Evolutionary conservation across 176 grass and related monocot species (phyloP), one percentile per base, ranked within the genome.

Genomic region (Zea mays): DNA sequence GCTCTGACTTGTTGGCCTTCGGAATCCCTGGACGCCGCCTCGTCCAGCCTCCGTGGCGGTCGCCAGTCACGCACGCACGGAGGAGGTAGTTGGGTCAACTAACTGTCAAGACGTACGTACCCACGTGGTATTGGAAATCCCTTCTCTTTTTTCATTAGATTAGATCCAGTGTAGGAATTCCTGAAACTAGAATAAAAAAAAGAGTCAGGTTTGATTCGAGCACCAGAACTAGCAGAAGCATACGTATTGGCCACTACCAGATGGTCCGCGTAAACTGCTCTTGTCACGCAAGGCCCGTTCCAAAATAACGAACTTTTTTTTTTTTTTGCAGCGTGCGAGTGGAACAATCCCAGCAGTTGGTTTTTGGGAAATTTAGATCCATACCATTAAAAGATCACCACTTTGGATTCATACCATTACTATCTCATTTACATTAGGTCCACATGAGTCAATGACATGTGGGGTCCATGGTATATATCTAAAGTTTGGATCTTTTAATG

Each of bases 201-300:
- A 78, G 73, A 7, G 74, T 78, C 85, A 43, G 12, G 35, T 77
- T 65, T 35, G 3, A 16, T 8, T 7, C 38, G 10, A 78, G 37
- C 49, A 44, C 34, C 15, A 14, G 6, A 45, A 14, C 8, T 12
- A 8, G 10, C 27, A 27, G 27, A 27, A 27, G 27, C 3, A 4
- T 10, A 55, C 14, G 0, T 48, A 14, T 5, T 55, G 54, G 2
- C 52, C 16, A 27, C 17, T 8, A 56, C 20, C 52, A 56, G 17
- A 20, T 8, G 17, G 2, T 19, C 16, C 52, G 7, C 17, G 6
- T 8, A 43, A 13, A 51, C 4, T 7, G 20, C 35, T 62, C 46
- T 13, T 14, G 2, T 63, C 4, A 12, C 34, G 17, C 37, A 56
- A 33, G 62, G 16, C 0, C 48, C 3, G 1, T 19, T 49, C 0